These are phyloP conservation scores for Aureobasidium sp. DNA, from an alignment of 2,329 filamentous ascomycete species.

Conservation along the genomic window DNA sequence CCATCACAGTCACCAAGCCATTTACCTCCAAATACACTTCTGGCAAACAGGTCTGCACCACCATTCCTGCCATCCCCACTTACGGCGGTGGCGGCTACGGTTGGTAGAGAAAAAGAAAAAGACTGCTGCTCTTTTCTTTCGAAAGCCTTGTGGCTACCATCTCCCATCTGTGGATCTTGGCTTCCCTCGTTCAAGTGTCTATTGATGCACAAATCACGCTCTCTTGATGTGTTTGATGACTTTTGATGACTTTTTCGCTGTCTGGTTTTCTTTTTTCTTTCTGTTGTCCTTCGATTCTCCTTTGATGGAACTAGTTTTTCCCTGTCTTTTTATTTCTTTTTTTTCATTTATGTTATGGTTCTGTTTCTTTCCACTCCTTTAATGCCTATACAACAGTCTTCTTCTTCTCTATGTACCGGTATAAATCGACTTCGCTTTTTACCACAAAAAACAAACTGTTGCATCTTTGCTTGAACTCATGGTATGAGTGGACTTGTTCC, in stretches of 20 bases:
- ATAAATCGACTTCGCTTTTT: neutral
- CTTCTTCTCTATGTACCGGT: neutral
- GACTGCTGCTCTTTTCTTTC: neutral
- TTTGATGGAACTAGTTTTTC: neutral
- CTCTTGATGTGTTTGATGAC: neutral
- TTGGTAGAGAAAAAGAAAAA: neutral
- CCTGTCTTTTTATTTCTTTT: neutral
- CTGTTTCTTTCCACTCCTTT: neutral
- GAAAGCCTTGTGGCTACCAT: no score
- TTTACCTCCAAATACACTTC: neutral
- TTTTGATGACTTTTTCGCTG: neutral
- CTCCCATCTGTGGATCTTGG: no score
- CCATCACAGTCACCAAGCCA: neutral
- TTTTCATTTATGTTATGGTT: no score
- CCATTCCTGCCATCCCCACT: neutral
- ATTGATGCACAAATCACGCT: neutral
- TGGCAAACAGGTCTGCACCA: constrained; percentile 2
- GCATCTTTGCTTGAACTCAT: neutral
- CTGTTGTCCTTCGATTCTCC: neutral
- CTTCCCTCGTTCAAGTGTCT: neutral
- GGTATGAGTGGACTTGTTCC: neutral
- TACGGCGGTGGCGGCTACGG: neutral
- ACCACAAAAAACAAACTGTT: neutral
- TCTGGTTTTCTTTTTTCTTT: neutral
- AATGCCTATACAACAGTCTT: neutral